Evolutionary conservation across 495 filamentous ascomycete species (phyloP).

Genomic region (Daldinia loculata): DNA sequence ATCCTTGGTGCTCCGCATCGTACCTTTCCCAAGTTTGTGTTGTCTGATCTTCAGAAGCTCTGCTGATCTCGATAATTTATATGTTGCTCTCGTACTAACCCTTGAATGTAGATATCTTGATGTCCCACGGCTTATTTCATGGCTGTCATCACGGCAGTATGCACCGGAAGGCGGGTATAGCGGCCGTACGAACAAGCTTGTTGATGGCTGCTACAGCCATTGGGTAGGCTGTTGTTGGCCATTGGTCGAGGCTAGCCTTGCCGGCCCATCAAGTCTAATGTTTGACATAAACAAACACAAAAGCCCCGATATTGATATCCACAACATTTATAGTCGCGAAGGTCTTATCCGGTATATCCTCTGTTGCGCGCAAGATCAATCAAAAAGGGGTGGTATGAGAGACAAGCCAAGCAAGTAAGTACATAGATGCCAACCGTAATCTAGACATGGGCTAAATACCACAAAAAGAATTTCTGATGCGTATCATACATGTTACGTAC

Average conservation of each 20-base stretch:
- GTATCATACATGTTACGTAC: conserved; percentile 92
- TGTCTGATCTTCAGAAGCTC: conserved; percentile 3
- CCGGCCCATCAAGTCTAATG: conserved; percentile 51
- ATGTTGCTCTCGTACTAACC: conserved; percentile 21
- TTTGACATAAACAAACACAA: conserved; percentile 42
- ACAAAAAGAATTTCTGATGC: conserved; percentile 73
- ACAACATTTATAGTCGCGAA: conserved; percentile 78
- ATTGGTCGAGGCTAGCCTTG: conserved; percentile 80
- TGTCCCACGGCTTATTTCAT: conserved; percentile 76
- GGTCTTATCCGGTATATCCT: conserved; percentile 89
- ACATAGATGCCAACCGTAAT: conserved; percentile 15
- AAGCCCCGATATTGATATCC: conserved; percentile 44
- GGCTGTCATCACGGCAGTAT: conserved; percentile 90
- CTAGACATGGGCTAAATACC: conserved; percentile 30
- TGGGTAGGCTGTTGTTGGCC: conserved; percentile 97
- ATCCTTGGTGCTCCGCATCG: conserved; percentile 80
- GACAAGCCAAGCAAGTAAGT: conserved; percentile 94
- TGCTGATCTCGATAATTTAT: conserved; percentile 14
- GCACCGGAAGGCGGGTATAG: conserved; percentile 90
- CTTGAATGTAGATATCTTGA: conserved; percentile 71
- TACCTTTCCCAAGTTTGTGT: conserved; percentile 69
- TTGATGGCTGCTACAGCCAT: conserved; percentile 97
- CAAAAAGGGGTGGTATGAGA: conserved; percentile 77
- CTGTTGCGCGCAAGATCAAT: conserved; percentile 79
- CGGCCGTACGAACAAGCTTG: conserved; percentile 96